Conservation (phyloP, 2,329 filamentous ascomycete species). For the Cyphellophora europaea region DNA sequence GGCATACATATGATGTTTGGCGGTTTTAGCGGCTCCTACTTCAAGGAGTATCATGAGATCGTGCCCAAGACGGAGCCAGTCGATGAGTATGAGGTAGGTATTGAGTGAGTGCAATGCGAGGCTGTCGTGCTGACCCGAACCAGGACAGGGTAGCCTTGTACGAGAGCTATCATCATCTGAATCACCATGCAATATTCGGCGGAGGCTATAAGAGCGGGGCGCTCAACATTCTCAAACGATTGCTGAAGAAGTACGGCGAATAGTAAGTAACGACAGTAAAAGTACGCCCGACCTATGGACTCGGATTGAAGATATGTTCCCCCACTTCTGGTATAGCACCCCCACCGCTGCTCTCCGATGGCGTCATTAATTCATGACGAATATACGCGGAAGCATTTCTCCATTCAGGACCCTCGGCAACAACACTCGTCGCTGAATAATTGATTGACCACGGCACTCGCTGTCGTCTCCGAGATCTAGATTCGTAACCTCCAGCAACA, state of each 20-base stretch:
- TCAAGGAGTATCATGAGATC: slow-evolving; percentile 65
- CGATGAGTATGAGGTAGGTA: slow-evolving; percentile 66
- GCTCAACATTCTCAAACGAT: slow-evolving; percentile 65
- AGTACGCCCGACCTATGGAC: no score
- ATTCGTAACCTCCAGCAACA: no score
- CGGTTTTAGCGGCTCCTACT: slow-evolving; percentile 64
- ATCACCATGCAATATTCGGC: slow-evolving; percentile 79
- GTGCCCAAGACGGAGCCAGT: slow-evolving; percentile 72
- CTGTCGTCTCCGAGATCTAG: no score
- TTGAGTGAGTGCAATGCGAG: not conserved
- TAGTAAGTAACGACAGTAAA: no score
- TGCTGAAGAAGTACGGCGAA: slow-evolving; percentile 62
- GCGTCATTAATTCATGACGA: no score
- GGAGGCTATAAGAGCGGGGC: slow-evolving; percentile 68
- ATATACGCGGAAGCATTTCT: no score
- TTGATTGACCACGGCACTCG: no score
- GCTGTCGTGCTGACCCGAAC: not conserved
- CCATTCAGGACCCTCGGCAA: not conserved
- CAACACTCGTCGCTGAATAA: no score
- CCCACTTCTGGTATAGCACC: no score
- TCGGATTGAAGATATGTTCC: no score
- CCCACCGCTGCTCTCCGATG: no score
- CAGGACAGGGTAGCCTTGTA: slow-evolving; percentile 69
- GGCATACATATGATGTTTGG: slow-evolving; percentile 98
- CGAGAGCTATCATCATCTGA: slow-evolving; percentile 84